These are phyloP conservation scores for Fistulifera solaris DNA, from an alignment of 108 stramenopile genomes.

Conservation along the genomic window DNA sequence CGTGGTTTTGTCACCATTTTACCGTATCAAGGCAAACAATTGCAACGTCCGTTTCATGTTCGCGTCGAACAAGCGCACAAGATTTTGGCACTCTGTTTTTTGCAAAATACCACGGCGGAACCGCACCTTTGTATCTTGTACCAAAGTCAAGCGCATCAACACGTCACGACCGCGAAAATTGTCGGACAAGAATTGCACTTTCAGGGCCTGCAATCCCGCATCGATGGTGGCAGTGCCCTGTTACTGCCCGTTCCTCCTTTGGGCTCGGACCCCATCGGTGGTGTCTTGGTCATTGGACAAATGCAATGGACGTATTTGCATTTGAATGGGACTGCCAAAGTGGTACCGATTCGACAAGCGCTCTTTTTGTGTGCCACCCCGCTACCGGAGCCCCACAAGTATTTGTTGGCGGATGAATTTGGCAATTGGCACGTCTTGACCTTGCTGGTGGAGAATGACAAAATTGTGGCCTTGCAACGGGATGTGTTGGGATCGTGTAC, in stretches of 20 bases:
- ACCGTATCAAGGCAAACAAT: slow-evolving; percentile 7
- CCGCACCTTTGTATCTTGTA: slow-evolving; percentile 70
- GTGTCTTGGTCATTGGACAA: slow-evolving; percentile 71
- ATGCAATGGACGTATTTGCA: slow-evolving; percentile 62
- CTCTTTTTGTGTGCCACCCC: slow-evolving; percentile 35
- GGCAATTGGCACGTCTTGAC: slow-evolving; percentile 81
- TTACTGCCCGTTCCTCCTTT: slow-evolving; percentile 54
- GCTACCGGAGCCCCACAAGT: slow-evolving; percentile 46
- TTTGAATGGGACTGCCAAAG: slow-evolving; percentile 33
- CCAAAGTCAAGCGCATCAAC: slow-evolving; percentile 57
- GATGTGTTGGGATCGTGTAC: slow-evolving; percentile 70
- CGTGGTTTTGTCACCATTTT: slow-evolving; percentile 65
- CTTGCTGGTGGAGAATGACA: slow-evolving; percentile 33
- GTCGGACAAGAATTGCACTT: slow-evolving; percentile 19
- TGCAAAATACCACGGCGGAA: slow-evolving; percentile 17
- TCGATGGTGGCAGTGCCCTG: slow-evolving; percentile 63
- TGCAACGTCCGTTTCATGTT: slow-evolving; percentile 36
- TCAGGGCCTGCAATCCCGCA: slow-evolving; percentile 34
- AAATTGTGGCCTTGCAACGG: slow-evolving; percentile 46
- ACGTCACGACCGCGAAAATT: slow-evolving; percentile 28
- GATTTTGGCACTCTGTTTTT: slow-evolving; percentile 43
- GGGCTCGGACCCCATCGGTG: slow-evolving; percentile 30
- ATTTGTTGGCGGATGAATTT: slow-evolving; percentile 80
- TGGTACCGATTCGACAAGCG: slow-evolving; percentile 48
- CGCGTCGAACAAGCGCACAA: slow-evolving; percentile 64